Evolutionary conservation across 257 asterid genomes (phyloP), one percentile per base, ranked within the genome.

Genomic region (Ocimum tenuiflorum): DNA sequence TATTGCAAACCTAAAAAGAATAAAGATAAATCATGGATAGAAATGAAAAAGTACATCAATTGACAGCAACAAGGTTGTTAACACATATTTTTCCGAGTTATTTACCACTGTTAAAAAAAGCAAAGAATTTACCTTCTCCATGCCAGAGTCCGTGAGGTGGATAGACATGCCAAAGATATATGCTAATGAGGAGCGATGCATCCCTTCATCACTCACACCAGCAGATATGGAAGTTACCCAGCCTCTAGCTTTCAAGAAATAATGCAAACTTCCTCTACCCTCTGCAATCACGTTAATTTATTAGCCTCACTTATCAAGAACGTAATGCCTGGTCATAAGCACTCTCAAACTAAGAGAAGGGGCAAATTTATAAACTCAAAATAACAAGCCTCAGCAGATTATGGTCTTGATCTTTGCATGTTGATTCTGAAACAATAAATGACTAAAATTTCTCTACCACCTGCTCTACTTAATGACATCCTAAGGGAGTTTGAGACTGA

Each of bases 201-300:
- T 80, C 65, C 97, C 99, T 62, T 94, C 96, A 68, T 92, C 96
- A 66, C 88, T 85, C 70, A 92, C 95, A 72, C 99, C 97, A 78
- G 99, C 97, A 73, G 96, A 86, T 70, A 92, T 82, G 24, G 91
- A 87, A 67, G 96, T 86, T 60, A 69, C 84, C 97, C 86, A 89
- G 68, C 99, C 97, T 83, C 63, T 80, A 69, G 87, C 83, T 76
- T 92, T 92, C 68, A 92, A 84, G 85, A 76, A 83, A 78, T 68
- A 90, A 78, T 49, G 97, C 83, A 92, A 79, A 67, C 97, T 86
- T 67, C 99, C 97, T 75, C 84, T 84, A 75, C 99, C 97, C 95
- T 92, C 99, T 92, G 97, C 65, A 80, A 81, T 65, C 61, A 69
- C 46, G 54, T 75, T 43, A n/a, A 72, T 31, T 22, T 17, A 36